phyloP scores from a whole-genome alignment of 257 asterid genomes.

The Asclepias syriaca region DNA sequence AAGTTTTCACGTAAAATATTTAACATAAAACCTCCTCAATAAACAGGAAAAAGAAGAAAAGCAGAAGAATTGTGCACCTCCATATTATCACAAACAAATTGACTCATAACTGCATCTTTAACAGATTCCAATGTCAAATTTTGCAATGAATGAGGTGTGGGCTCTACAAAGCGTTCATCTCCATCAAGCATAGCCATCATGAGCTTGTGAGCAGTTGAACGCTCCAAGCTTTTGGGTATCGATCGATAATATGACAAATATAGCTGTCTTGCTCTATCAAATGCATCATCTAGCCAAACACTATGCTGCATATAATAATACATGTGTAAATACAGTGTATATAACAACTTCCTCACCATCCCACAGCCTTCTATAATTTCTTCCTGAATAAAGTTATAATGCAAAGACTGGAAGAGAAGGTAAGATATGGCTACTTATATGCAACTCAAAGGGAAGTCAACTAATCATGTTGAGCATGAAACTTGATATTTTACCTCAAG shows the following conservation, averaged over 20 bases:
- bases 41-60: background rate
- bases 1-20: constrained; percentile 8
- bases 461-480: background rate
- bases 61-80: constrained; percentile 47
- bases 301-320: constrained; percentile 69
- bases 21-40: background rate
- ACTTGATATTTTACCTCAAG: constrained; percentile 65
- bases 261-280: constrained; percentile 94
- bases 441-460: background rate
- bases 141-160: constrained; percentile 85
- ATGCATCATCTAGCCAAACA: constrained; percentile 97
- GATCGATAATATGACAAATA: constrained; percentile 93
- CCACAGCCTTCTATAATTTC: background rate
- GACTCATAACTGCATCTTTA: constrained; percentile 94
- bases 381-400: background rate
- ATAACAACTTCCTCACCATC: background rate
- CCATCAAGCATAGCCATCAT: constrained; percentile 95
- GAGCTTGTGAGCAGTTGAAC: constrained; percentile 99
- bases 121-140: constrained; percentile 68
- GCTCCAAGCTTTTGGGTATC: constrained; percentile 96
- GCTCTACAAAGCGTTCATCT: constrained; percentile 98
- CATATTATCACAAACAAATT: constrained; percentile 88
- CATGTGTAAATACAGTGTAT: constrained; percentile 8
- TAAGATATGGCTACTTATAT: background rate
- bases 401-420: background rate